These are phyloP conservation scores for Phytophthora crassamura DNA, from an alignment of 352 stramenopile species.

Conservation along the genomic window DNA sequence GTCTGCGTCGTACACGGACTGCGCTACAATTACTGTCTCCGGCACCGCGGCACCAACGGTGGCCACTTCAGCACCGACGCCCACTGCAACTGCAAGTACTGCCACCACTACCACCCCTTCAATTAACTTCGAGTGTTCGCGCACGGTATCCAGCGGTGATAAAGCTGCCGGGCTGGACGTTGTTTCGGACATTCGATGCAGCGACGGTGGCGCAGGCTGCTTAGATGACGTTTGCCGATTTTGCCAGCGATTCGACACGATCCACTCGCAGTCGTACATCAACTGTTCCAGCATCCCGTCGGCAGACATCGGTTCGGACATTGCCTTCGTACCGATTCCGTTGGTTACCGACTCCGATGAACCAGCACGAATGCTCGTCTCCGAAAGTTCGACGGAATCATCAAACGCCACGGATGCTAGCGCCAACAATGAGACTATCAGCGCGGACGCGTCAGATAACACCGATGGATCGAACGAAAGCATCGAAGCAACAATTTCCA, in stretches of 20 bases:
- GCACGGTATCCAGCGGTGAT: constrained; percentile 37
- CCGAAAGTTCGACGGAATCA: not conserved
- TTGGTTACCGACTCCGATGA: constrained; percentile 20
- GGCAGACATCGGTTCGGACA: constrained; percentile 27
- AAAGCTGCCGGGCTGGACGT: constrained; percentile 45
- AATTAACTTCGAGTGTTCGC: constrained; percentile 25
- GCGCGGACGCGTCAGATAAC: not conserved
- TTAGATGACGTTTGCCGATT: constrained; percentile 39
- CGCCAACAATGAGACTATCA: not conserved
- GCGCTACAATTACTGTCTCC: constrained; percentile 17
- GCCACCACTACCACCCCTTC: constrained; percentile 23
- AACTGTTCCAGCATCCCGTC: constrained; percentile 33
- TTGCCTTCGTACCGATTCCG: constrained; percentile 38
- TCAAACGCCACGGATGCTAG: not conserved
- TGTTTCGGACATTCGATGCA: constrained; percentile 48
- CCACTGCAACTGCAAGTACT: not conserved
- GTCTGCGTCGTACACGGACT: constrained; percentile 30
- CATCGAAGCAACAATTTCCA: constrained; percentile 3
- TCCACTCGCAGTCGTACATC: constrained; percentile 40
- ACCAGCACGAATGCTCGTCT: constrained; percentile 11
- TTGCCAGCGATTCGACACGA: constrained; percentile 43
- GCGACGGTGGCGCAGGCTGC: constrained; percentile 43
- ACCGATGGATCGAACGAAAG: constrained; percentile 2
- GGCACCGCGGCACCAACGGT: constrained; percentile 4
- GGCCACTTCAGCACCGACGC: constrained; percentile 2